These are phyloP conservation scores for Candida tetrigidarum DNA, from an alignment of 1,139 yeast species.

Conservation along the genomic window DNA sequence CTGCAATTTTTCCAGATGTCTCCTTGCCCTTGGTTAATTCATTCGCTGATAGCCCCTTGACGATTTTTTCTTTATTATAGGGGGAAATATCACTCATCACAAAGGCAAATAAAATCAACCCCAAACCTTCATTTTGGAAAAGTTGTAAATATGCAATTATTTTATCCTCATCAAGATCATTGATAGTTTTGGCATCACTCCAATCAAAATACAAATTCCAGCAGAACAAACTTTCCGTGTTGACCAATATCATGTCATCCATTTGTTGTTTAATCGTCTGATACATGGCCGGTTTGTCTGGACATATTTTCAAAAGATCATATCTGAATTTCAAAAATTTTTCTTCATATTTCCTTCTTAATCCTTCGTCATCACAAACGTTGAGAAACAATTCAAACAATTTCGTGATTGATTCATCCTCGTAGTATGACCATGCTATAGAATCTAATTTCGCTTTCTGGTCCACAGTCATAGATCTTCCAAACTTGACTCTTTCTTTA, in stretches of 20 bases:
- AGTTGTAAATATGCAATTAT: conserved; percentile 54
- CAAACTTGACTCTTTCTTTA: conserved; percentile 45
- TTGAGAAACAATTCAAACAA: conserved; percentile 64
- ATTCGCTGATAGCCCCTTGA: conserved; percentile 18
- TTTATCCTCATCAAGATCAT: conserved; percentile 50
- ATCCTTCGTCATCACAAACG: conserved; percentile 62
- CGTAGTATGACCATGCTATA: conserved; percentile 53
- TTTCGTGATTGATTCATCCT: conserved; percentile 52
- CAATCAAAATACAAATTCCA: conserved; percentile 84
- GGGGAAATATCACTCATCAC: conserved; percentile 72
- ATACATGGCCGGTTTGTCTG: conserved; percentile 41
- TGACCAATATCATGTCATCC: conserved; percentile 74
- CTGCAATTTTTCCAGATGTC: conserved; percentile 1
- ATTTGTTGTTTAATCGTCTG: conserved; percentile 57
- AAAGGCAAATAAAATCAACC: conserved; percentile 63
- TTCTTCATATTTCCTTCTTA: conserved; percentile 63
- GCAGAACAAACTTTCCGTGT: conserved; percentile 61
- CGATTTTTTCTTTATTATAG: conserved; percentile 36
- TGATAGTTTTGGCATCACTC: conserved; percentile 58
- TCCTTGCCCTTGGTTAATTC: conserved; percentile 6
- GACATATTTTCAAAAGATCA: conserved; percentile 49
- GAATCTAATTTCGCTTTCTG: conserved; percentile 40
- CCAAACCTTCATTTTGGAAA: conserved; percentile 68
- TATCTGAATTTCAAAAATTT: conserved; percentile 60
- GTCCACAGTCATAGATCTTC: conserved; percentile 35